Evolutionary conservation across 441 rosid species (phyloP), one percentile per base, ranked within the genome.

Genomic region (Bruguiera hainesii): DNA sequence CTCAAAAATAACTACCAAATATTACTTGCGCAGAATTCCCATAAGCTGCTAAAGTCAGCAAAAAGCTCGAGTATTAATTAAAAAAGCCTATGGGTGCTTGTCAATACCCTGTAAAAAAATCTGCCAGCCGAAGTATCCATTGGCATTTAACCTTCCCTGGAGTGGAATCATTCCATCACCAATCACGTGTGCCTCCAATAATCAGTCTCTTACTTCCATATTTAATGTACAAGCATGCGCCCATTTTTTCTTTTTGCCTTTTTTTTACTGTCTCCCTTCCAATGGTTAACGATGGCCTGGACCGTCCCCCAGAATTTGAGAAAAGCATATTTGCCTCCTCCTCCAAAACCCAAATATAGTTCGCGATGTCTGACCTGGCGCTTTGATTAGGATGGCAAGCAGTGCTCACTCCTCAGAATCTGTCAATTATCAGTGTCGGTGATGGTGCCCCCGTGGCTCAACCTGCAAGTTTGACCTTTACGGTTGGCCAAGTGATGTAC

Each of bases 381-480:
- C 16, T 42, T 42, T 42, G 48, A 42, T 42, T 13, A 11, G 48
- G 48, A 42, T 42, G 48, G 16, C 48, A 48, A 23, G 37, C 56
- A 62, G 75, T 39, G 66, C 72, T 71, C 71, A 46, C 76, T 67
- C 51, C 76, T 67, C 56, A 15, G 53, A 73, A 50, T 73, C 76
- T 73, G 76, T 73, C 76, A 65, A 50, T 18, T 1, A 11, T 61
- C 23, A 33, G 48, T 42, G 48, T 42, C 48, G 48, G 13, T 3
- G 48, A 11, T 13, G 46, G 46, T 11, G 13, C 46, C 15, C 11
- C 48, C 48, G 4, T 42, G 48, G 48, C 48, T 42, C 18, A 42
- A 42, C 48, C 46, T 37, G 46, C 15, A 2, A 9, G 7, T 6
- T 33, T 33, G 37, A 33, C 37, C 37, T 7, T 33, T 7, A 33